Conservation (phyloP, 768 basidiomycete species). For the Naganishia friedmannii region DNA sequence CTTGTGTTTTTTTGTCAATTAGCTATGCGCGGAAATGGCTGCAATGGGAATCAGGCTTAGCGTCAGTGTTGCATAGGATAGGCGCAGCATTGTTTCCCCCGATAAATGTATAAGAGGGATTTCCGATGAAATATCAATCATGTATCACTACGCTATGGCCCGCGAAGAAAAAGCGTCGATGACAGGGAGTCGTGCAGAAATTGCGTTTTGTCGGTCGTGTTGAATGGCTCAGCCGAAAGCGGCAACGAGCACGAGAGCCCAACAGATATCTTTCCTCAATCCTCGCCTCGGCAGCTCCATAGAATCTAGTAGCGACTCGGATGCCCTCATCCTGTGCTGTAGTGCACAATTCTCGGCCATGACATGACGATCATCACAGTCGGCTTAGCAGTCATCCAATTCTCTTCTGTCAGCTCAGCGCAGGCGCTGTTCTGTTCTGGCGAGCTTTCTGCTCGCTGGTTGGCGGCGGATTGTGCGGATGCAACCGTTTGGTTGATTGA, state of each 20-base stretch:
- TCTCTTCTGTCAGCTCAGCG: not conserved
- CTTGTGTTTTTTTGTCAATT: constrained; percentile 3
- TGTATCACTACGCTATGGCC: not conserved
- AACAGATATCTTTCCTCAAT: too few species aligned
- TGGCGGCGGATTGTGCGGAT: constrained; percentile 1
- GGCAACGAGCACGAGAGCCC: too few species aligned
- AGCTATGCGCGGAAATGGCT: constrained; percentile 72
- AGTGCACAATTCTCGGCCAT: too few species aligned
- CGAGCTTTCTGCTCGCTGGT: too few species aligned
- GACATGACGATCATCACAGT: too few species aligned
- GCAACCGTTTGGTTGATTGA: constrained; percentile 13
- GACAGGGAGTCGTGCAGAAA: not conserved
- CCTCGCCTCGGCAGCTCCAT: too few species aligned
- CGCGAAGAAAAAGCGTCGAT: not conserved
- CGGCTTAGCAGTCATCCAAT: too few species aligned
- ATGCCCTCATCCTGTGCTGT: too few species aligned
- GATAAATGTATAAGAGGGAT: not conserved
- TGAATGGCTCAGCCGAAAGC: not conserved
- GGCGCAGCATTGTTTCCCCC: not conserved
- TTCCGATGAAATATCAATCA: not conserved
- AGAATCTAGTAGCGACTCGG: too few species aligned
- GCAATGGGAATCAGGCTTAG: constrained; percentile 95
- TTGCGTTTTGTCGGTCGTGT: not conserved
- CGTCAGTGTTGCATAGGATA: constrained; percentile 63
- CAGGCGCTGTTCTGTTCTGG: too few species aligned